Conservation (phyloP, 2,329 filamentous ascomycete species). For the Xylariaceae sp. region DNA sequence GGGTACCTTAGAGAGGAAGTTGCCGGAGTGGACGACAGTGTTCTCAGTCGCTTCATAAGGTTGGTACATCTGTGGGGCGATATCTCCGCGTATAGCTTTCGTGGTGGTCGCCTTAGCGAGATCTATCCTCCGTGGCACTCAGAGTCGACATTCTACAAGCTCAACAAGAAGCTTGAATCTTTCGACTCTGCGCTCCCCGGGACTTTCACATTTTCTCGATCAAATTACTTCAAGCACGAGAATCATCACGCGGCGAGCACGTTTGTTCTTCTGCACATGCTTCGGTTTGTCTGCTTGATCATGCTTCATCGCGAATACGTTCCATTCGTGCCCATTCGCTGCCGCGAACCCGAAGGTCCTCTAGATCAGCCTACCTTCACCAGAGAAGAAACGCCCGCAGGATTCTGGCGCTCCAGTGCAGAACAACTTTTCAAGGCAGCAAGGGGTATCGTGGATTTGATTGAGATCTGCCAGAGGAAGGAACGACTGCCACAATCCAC, state of each 20-base stretch:
- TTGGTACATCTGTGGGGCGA: conserved; percentile 58
- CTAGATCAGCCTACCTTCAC: conserved; percentile 56
- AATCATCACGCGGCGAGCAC: conserved; percentile 59
- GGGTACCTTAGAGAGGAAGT: conserved; percentile 40
- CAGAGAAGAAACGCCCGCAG: conserved; percentile 42
- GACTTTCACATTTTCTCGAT: conserved; percentile 53
- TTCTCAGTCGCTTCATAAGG: conserved; percentile 50
- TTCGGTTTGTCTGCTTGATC: conserved; percentile 62
- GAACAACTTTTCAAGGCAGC: conserved; percentile 60
- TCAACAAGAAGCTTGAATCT: conserved; percentile 47
- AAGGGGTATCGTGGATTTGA: conserved; percentile 60
- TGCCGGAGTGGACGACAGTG: conserved; percentile 40
- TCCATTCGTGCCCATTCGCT: conserved; percentile 59
- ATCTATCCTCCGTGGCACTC: conserved; percentile 56
- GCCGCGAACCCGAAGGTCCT: conserved; percentile 47
- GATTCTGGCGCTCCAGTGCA: conserved; percentile 62
- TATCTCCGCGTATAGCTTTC: conserved; percentile 53
- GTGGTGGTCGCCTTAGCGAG: conserved; percentile 49
- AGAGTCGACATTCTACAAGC: conserved; percentile 49
- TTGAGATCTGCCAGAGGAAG: conserved; percentile 57
- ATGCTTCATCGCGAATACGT: conserved; percentile 67
- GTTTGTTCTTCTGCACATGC: conserved; percentile 64
- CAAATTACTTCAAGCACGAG: conserved; percentile 64
- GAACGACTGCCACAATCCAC: conserved; percentile 64
- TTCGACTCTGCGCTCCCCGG: conserved; percentile 54